Evolutionary conservation across 768 basidiomycete genomes (phyloP).

Genomic region (Pisolithus albus): DNA sequence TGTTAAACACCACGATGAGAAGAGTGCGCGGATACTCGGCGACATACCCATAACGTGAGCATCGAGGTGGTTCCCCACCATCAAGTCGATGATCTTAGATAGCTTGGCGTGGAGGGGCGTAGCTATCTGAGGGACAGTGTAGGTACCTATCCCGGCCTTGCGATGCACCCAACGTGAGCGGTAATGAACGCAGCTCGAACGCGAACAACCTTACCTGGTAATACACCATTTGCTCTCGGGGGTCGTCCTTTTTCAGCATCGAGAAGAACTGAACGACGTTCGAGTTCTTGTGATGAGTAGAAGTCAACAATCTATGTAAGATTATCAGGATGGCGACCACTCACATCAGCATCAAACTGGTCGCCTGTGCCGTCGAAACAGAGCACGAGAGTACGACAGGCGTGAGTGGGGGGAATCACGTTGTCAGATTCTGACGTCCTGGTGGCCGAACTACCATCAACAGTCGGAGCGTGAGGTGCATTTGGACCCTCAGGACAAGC

Average conservation of each 20-base stretch:
- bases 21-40: background rate
- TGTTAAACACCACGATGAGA: constrained; percentile 1
- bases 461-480: background rate
- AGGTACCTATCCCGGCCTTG: constrained; percentile 70
- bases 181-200: background rate
- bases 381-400: constrained; percentile 50
- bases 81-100: constrained; percentile 50
- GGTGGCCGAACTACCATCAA: background rate
- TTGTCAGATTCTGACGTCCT: constrained; percentile 15
- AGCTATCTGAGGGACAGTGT: constrained; percentile 55
- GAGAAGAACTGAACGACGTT: constrained; percentile 66
- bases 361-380: constrained; percentile 63
- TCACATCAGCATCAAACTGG: constrained; percentile 60
- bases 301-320: background rate
- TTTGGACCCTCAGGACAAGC: background rate
- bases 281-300: constrained; percentile 45
- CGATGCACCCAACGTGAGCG: background rate
- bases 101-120: constrained; percentile 50
- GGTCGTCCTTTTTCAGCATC: constrained; percentile 62
- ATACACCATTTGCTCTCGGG: constrained; percentile 58
- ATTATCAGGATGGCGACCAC: constrained; percentile 10
- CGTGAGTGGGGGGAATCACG: constrained; percentile 38
- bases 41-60: constrained; percentile 65
- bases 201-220: constrained; percentile 47
- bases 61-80: constrained; percentile 54